phyloP scores from a whole-genome alignment of 257 asterid genomes.

The Striga asiatica region DNA sequence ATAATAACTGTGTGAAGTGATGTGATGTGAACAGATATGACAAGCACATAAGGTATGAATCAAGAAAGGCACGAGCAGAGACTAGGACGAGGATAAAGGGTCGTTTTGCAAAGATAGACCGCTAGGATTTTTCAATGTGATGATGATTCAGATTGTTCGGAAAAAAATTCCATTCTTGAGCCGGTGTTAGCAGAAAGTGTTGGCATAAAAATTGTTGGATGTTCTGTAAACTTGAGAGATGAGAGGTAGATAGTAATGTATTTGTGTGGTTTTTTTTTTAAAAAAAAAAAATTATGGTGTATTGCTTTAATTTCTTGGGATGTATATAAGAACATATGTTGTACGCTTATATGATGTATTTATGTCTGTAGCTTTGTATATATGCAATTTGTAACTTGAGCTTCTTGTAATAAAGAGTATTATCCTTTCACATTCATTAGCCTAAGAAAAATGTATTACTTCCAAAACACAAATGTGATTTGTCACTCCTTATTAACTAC shows the following conservation, averaged over 20 bases:
- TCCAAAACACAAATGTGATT: no score
- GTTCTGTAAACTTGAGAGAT: no score
- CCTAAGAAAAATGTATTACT: no score
- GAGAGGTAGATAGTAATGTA: no score
- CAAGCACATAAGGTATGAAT: slow-evolving; percentile 80
- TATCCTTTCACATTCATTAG: no score
- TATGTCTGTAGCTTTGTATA: slow-evolving; percentile 1
- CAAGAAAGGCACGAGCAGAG: slow-evolving; percentile 83
- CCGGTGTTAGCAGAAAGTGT: not conserved
- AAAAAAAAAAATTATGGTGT: no score
- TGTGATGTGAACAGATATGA: slow-evolving; percentile 49
- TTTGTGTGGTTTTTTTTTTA: no score
- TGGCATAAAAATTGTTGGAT: no score
- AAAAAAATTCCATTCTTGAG: not conserved
- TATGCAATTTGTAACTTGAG: not conserved
- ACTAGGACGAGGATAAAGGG: slow-evolving; percentile 79
- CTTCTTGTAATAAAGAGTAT: not conserved
- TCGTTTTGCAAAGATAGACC: slow-evolving; percentile 80
- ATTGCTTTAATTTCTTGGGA: no score
- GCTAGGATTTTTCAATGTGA: slow-evolving; percentile 11
- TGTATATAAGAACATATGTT: no score
- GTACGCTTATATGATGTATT: not conserved
- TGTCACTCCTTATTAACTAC: no score
- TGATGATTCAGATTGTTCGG: not conserved
- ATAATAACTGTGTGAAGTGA: no score